Percentiles rank a stretch among this genome's conserved stretches.
phyloP scores from a whole-genome alignment of 257 asterid species.

The Gynochthodes officinalis region DNA sequence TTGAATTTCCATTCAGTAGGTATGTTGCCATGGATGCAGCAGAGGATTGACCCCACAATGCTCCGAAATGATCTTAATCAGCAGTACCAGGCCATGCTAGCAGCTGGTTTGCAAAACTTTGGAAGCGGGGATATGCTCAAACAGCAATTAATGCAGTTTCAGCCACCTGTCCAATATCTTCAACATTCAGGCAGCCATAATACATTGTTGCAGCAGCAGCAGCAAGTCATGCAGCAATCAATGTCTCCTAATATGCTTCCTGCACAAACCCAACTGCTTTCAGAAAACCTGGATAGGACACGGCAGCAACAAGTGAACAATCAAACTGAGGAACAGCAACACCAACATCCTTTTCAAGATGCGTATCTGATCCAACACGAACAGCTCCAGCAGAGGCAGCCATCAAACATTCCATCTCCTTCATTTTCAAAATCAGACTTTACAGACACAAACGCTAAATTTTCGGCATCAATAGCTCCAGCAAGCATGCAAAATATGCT shows the following conservation, averaged over 20 bases:
- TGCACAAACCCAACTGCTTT: conserved; percentile 58
- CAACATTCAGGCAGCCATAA: conserved; percentile 55
- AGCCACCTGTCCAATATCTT: conserved; percentile 70
- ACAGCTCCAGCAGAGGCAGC: conserved; percentile 67
- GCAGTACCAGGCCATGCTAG: conserved; percentile 81
- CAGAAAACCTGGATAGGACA: conserved; percentile 60
- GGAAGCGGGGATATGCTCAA: conserved; percentile 60
- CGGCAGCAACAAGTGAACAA: conserved; percentile 48
- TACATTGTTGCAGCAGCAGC: conserved; percentile 42
- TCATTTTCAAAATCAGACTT: conserved; percentile 62
- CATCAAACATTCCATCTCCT: conserved; percentile 58
- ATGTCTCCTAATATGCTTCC: conserved; percentile 54
- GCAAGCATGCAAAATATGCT: conserved; percentile 63
- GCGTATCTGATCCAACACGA: conserved; percentile 51
- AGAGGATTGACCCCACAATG: conserved; percentile 66
- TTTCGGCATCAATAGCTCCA: conserved; percentile 45
- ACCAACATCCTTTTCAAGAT: conserved; percentile 57
- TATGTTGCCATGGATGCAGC: conserved; percentile 85
- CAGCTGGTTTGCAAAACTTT: conserved; percentile 60
- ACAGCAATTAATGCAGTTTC: conserved; percentile 70
- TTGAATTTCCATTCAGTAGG: conserved; percentile 65
- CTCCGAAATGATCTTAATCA: conserved; percentile 63
- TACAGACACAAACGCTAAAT: conserved; percentile 45
- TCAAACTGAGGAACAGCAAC: conserved; percentile 43
- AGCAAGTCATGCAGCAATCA: conserved; percentile 47